Base-by-base conservation (phyloP, 495 filamentous ascomycete genomes). In the Talaromyces thailandensis region DNA sequence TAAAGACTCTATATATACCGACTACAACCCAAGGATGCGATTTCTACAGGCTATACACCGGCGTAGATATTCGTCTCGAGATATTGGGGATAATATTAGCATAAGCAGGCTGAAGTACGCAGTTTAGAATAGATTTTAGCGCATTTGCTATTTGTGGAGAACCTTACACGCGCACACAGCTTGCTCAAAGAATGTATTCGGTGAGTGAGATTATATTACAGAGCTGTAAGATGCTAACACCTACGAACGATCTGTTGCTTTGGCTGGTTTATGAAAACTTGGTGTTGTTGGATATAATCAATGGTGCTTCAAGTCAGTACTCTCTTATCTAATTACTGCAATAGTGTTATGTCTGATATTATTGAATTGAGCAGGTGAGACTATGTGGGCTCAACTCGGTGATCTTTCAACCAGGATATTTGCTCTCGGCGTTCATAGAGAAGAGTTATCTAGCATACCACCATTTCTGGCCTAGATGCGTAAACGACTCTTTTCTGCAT, bases 381-480 rank as follows among this genome's bases (percentile, higher is more conserved):
- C 14, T 40, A 40, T 40, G 1, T 40, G 35, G 35, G 16, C 12
- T 40, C 35, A 40, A 40, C 35, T 40, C 3, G 35, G 35, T 1
- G 35, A 40, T 14, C 35, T 40, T 16, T 40, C 35, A 40, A 40
- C 35, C 14, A 16, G 35, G 16, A 40, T 40, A 4, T 40, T 16
- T 16, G 35, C 35, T 40, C 70, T 84, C 6, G 84, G 84, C 26
- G 68, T 84, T 1, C 85, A 87, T 66, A 76, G 80, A 55, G 77
- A 71, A 24, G 66, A 68, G 1, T 60, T 72, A 45, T 68, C 63
- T 28, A 50, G 59, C 23, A 12, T 74, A 4, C 79, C 81, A 0
- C 71, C 77, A 16, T 81, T 82, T 59, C 65, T 83, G 1, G 64
- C 67, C 11, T 76, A 82, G 60, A 61, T 76, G 18, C 76, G 79